Evolutionary conservation across 441 rosid species (phyloP), one percentile per base, ranked within the genome.

Genomic region (Macaranga tanarius): DNA sequence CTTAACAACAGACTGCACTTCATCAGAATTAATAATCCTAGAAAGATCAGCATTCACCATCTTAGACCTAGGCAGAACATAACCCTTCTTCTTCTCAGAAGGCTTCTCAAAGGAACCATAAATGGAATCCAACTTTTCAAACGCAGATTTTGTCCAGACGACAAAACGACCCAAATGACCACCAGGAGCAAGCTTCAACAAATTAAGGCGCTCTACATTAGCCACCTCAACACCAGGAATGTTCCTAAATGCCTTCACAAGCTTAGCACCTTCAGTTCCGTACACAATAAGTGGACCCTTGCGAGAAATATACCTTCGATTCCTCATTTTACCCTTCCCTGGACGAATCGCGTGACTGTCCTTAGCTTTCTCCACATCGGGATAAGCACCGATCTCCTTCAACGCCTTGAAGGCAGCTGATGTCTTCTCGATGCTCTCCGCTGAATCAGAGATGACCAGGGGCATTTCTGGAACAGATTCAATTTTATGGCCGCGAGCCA

Each of bases 111-210:
- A 95, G 0, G 95, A 79, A 0, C 99, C 99, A 17, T 90, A 95
- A 70, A 95, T 90, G 0, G 88, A 75, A 56, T 92, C 99, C 2
- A 95, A 87, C 86, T 88, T 95, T 86, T 95, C 97, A 3, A 91
- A 87, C 7, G 99, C 98, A 1, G 95, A 87, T 34, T 92, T 91
- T 1, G 99, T 95, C 99, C 99, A 95, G 62, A 95, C 81, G 34
- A 95, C 89, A n/a, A 95, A 92, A 52, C 98, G 75, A 0, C 99
- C 99, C 0, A 95, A 85, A 73, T 95, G 99, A 16, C 99, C 99
- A 75, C 99, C 98, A 1, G 99, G 98, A 10, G 99, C 98, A 1
- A 95, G 86, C 83, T 91, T 95, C 82, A 92, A 68, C 61, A 95
- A 79, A 67, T 85, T 92, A 25, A 95, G 85, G 72, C 99, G 84